Base-by-base conservation (phyloP, 352 stramenopile genomes). In the Phytophthora palmivora region DNA sequence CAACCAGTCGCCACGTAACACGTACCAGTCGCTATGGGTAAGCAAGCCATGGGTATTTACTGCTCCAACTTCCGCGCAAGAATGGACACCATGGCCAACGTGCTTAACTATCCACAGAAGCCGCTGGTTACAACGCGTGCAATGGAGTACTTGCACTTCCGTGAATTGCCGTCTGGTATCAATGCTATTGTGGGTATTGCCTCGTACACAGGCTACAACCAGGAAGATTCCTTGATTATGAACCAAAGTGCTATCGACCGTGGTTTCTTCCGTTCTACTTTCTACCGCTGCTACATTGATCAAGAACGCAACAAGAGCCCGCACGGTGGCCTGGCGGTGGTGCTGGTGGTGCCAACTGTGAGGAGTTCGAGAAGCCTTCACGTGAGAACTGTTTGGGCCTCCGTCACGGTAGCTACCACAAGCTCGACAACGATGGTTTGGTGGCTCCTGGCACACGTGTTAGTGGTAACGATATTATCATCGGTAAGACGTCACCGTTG, bases 1-100 rank as follows among this genome's bases (percentile, higher is more conserved):
- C 89, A 99, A 99, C 76, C 98, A 99, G 82, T 99, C 93, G 76
- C 98, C 98, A 48, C 95, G 98, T 95, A 99, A 99, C 85, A 99
- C 97, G 28, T 99, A 99, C 72, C 97, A 99, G 79, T 97, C 68
- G 97, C 98, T 62, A 99, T 99, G 98, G 98, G 98, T 45, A 99
- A 99, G 82, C 98, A 99, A 77, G 97, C 98, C 30, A 99, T 99
- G 97, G 79, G 87, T 61, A 99, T 99, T 58, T 99, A 99, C 78
- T 91, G 93, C 4, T 99, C 95, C 14, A 99, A 99, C 83, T 99
- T 99, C 74, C 92, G 98, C 46, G 95, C 98, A 54, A 88, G 98
- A 52, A 99, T 99, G 97, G 98, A 99, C 72, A 99, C 97, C 16
- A 98, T 99, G 90, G 97, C 97, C 7, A 98, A 99, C 76, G 96